These are phyloP conservation scores for Tricholoma flavovirens DNA, from an alignment of 768 basidiomycete genomes.

Conservation along the genomic window DNA sequence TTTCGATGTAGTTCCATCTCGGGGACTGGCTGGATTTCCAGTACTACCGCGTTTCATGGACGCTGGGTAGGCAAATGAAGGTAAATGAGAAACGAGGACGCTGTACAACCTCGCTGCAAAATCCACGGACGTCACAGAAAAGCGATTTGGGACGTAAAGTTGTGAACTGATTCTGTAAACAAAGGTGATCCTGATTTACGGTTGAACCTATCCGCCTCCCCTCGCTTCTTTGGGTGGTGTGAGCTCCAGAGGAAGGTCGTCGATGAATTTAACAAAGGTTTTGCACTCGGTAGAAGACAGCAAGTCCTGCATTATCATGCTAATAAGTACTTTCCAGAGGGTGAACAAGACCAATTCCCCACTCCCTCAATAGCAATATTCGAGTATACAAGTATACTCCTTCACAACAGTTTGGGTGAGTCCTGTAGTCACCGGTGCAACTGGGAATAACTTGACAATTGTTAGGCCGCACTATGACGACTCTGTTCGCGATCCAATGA, in stretches of 20 bases:
- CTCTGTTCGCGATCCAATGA: constrained; percentile 51
- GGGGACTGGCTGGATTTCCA: constrained; percentile 19
- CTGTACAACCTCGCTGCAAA: constrained; percentile 53
- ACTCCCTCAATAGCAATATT: constrained; percentile 70
- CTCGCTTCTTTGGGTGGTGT: constrained; percentile 68
- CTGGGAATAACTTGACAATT: neutral
- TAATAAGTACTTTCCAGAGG: too few relatives aligned
- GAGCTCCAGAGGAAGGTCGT: constrained; percentile 52
- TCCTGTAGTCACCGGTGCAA: neutral
- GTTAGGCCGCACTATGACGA: constrained; percentile 67
- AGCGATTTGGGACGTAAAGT: constrained; percentile 40
- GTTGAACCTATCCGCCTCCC: constrained; percentile 68
- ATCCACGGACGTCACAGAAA: constrained; percentile 49
- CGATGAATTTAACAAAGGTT: constrained; percentile 52
- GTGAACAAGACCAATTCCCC: too few relatives aligned
- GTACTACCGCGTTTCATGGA: constrained; percentile 29
- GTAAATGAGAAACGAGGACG: constrained; percentile 52
- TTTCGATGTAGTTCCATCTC: too few relatives aligned
- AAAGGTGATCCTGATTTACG: constrained; percentile 38
- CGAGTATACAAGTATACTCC: constrained; percentile 64
- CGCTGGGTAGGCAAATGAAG: constrained; percentile 42
- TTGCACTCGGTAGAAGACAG: constrained; percentile 60
- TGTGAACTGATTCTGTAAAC: neutral
- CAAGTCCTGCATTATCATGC: constrained; percentile 42
- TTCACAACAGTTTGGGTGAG: constrained; percentile 59